Evolutionary conservation across 495 filamentous ascomycete genomes (phyloP), one percentile per base, ranked within the genome.

Genomic region (Podospora anserina): DNA sequence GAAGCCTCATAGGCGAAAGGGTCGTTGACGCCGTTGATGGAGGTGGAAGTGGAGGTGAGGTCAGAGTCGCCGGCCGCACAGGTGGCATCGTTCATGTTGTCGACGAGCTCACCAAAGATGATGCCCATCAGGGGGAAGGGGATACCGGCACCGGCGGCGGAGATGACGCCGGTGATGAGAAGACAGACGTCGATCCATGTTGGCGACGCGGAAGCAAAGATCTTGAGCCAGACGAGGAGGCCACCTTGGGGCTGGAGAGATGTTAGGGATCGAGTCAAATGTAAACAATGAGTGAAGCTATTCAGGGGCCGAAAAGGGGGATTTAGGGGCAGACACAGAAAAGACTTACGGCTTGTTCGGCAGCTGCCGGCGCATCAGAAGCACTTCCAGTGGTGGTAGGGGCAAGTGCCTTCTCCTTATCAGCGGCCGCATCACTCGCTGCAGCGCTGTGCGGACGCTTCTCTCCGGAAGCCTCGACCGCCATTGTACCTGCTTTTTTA

Each of bases 111-210:
- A 65, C 89, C 89, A 69, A 91, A 92, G 39, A 91, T 74, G 66
- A 92, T 87, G 26, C 86, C 88, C 53, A 91, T 86, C 27, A 91
- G 77, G 16, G 88, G 89, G 63, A 91, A 90, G 15, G 89, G 89
- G 1, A 89, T 85, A 64, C 89, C 89, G 13, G 89, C 85, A 13
- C 82, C 88, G 28, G 88, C 83, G 34, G 89, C 82, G 56, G 80
- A 76, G 11, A 87, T 34, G 61, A 85, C 75, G 34, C 86, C 89
- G 7, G 79, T 70, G 20, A 76, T n/a, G n/a, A 90, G 77, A 57
- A 85, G 75, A 55, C 78, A 68, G 20, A 83, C 70, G 69, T 89
- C 87, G 65, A 76, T 28, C 72, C 71, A 73, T 64, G 75, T 77
- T 63, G 80, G 80, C 64, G 79, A 71, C 64, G 74, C 78, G 27